Conservation (phyloP, 208 protist species). For the Borovskyia barvae region DNA sequence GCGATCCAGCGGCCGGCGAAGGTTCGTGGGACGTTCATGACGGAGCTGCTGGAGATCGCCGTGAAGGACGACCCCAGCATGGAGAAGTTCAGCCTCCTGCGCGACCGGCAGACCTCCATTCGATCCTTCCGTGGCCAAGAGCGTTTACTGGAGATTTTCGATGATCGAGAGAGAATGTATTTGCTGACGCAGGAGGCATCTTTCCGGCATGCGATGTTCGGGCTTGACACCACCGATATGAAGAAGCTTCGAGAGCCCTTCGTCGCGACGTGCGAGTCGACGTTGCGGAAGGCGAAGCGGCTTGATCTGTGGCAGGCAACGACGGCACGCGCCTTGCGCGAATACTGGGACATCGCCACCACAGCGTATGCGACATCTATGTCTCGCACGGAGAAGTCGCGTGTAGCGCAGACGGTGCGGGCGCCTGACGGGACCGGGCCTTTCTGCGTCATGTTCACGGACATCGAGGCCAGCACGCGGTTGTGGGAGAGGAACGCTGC, state of each 20-base stretch:
- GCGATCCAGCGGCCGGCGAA: background rate
- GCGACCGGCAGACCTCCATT: slow-evolving; percentile 1
- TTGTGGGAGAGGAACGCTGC: slow-evolving; percentile 43
- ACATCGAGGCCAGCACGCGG: slow-evolving; percentile 49
- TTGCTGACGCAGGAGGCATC: background rate
- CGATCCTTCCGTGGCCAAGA: background rate
- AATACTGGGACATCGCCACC: slow-evolving; percentile 6
- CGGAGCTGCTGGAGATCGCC: slow-evolving; percentile 4
- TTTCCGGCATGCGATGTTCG: slow-evolving; percentile 1
- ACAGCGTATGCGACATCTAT: background rate
- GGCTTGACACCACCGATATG: background rate
- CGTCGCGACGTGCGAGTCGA: background rate
- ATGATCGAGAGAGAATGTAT: background rate
- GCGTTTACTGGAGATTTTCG: background rate
- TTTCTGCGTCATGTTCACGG: slow-evolving; percentile 47
- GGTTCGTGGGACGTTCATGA: background rate
- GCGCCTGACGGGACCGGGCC: slow-evolving; percentile 7
- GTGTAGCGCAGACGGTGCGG: background rate
- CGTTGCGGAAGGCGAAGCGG: background rate
- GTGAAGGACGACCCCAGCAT: slow-evolving; percentile 4
- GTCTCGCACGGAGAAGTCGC: background rate
- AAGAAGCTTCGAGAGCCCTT: slow-evolving; percentile 6
- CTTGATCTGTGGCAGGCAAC: background rate
- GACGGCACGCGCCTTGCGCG: background rate
- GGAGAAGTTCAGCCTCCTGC: background rate